Percentiles rank a stretch among this genome's conserved stretches.
These are phyloP conservation scores for Fagus crenata DNA, from an alignment of 306 rosid genomes.

Conservation along the genomic window DNA sequence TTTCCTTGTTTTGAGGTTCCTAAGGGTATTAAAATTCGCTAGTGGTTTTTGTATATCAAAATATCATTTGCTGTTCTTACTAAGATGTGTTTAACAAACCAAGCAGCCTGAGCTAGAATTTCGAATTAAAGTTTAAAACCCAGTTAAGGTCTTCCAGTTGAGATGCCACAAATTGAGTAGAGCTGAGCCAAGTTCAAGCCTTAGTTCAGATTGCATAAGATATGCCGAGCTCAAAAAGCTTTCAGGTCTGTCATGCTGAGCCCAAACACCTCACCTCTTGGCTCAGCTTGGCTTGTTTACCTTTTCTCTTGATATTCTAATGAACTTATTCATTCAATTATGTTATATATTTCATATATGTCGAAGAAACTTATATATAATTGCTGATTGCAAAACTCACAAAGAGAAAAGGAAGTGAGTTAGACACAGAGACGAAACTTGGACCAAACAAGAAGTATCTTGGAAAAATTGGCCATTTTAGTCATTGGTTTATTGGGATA, in stretches of 20 bases:
- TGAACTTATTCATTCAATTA: background rate
- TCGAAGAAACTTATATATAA: background rate
- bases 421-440: too few relatives aligned
- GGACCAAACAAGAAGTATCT: too few relatives aligned
- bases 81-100: background rate
- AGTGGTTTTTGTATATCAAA: background rate
- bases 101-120: background rate
- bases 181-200: background rate
- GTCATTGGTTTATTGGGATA: background rate
- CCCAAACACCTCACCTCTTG: too few relatives aligned
- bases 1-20: slow-evolving; percentile 2
- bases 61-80: background rate
- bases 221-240: background rate
- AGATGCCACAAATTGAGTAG: background rate
- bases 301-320: too few relatives aligned
- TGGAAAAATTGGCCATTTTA: background rate
- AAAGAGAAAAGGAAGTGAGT: too few relatives aligned
- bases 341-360: background rate
- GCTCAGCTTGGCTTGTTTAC: too few relatives aligned
- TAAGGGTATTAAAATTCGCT: background rate
- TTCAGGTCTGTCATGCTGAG: too few relatives aligned
- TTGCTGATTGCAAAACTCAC: background rate
- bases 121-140: background rate
- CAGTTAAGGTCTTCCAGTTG: background rate
- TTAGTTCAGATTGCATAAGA: background rate